A percentile compares a stretch with the other conserved stretches of the same genome.
These are phyloP conservation scores for Theileria annulata DNA, from an alignment of 169 alveolate genomes.

Conservation along the genomic window DNA sequence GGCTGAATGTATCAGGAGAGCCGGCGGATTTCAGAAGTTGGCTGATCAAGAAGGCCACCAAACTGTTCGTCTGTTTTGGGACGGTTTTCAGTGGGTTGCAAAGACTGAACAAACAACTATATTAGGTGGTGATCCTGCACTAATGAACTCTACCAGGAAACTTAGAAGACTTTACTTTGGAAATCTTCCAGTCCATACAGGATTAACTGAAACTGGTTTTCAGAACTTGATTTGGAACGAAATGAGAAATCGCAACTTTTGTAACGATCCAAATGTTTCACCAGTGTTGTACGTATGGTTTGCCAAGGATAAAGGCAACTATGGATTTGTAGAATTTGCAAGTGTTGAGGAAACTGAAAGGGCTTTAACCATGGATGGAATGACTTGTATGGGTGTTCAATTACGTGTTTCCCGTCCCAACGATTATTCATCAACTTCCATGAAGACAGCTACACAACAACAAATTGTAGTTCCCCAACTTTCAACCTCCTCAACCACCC, in stretches of 20 bases:
- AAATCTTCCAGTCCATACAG: conserved; percentile 84
- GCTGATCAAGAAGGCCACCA: conserved; percentile 90
- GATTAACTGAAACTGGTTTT: conserved; percentile 85
- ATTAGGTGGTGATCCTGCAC: conserved; percentile 83
- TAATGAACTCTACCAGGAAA: conserved; percentile 86
- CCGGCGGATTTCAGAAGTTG: conserved; percentile 88
- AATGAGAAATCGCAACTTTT: conserved; percentile 83
- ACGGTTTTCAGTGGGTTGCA: conserved; percentile 93
- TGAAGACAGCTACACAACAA: conserved; percentile 36
- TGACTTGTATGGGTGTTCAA: conserved; percentile 87
- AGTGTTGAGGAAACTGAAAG: conserved; percentile 90
- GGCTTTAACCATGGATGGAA: conserved; percentile 88
- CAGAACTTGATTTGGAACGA: conserved; percentile 88
- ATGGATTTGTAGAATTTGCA: conserved; percentile 89
- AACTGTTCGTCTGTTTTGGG: conserved; percentile 89
- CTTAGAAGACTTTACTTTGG: conserved; percentile 87
- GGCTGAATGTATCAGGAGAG: conserved; percentile 82
- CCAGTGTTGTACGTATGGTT: conserved; percentile 91
- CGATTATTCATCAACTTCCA: conserved; percentile 80
- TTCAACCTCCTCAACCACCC: neutral
- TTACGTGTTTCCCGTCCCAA: conserved; percentile 89
- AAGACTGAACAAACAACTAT: conserved; percentile 79
- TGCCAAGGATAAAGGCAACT: conserved; percentile 90
- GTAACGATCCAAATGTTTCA: conserved; percentile 84
- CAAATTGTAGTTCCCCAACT: conserved; percentile 15